These are phyloP conservation scores for Tuctoria greenei DNA, from an alignment of 176 grass and related monocot genomes.

Conservation along the genomic window DNA sequence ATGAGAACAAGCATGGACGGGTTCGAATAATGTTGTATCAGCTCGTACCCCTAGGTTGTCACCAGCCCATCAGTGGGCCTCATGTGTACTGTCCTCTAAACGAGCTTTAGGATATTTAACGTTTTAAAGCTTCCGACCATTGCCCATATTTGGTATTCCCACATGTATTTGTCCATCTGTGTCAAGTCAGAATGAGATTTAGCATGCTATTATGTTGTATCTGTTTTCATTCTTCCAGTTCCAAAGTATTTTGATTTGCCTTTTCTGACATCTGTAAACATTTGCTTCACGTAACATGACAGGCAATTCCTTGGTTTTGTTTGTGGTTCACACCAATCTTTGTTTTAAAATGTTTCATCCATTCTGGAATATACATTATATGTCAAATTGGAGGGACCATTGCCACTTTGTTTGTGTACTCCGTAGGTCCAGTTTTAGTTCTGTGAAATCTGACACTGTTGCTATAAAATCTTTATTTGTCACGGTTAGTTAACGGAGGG, in stretches of 20 bases:
- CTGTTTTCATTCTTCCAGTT: not conserved
- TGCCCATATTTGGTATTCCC: not conserved
- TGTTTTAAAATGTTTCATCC: not conserved
- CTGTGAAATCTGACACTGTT: not conserved
- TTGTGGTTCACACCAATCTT: slow-evolving; percentile 20
- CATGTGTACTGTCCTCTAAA: slow-evolving; percentile 10
- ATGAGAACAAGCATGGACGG: slow-evolving; percentile 51
- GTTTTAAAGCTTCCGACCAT: not conserved
- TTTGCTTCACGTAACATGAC: slow-evolving; percentile 33
- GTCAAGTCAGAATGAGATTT: not conserved
- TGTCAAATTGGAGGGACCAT: not conserved
- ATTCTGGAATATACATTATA: not conserved
- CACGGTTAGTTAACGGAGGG: no score
- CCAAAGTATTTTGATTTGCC: not conserved
- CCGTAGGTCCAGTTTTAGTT: not conserved
- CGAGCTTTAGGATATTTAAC: slow-evolving; percentile 18
- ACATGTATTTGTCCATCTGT: not conserved
- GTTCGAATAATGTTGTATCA: slow-evolving; percentile 40
- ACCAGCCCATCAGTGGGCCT: slow-evolving; percentile 8
- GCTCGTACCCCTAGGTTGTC: slow-evolving; percentile 21
- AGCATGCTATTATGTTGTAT: not conserved
- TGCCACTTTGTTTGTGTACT: not conserved
- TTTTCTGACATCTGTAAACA: slow-evolving; percentile 9
- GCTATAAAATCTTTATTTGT: not conserved
- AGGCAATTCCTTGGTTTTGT: slow-evolving; percentile 4